These are phyloP conservation scores for Paulownia fortunei DNA, from an alignment of 257 asterid species.

Conservation along the genomic window DNA sequence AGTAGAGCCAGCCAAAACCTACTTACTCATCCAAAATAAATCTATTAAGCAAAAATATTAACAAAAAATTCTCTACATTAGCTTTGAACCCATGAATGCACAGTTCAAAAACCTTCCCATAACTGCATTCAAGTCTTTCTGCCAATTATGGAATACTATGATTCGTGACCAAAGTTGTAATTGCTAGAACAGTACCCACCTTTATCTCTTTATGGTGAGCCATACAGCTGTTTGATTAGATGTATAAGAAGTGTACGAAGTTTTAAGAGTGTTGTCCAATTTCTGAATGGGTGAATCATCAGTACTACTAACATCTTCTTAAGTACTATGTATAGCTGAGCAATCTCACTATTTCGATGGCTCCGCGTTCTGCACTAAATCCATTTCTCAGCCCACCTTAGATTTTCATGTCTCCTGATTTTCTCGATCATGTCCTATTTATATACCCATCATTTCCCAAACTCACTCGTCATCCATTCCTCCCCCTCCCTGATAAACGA, in stretches of 20 bases:
- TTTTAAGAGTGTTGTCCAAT: slow-evolving; percentile 26
- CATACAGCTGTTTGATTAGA: slow-evolving; percentile 63
- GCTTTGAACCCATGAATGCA: not conserved
- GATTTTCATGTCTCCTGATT: slow-evolving; percentile 53
- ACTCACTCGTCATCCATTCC: not conserved
- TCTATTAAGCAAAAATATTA: too few species aligned
- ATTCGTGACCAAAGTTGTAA: slow-evolving; percentile 2
- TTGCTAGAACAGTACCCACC: slow-evolving; percentile 31
- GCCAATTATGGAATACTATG: slow-evolving; percentile 39
- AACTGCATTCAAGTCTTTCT: not conserved
- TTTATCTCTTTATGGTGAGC: slow-evolving; percentile 26
- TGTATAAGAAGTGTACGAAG: slow-evolving; percentile 47
- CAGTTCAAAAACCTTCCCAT: not conserved
- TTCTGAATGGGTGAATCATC: slow-evolving; percentile 7
- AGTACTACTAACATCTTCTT: not conserved
- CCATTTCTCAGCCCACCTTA: slow-evolving; percentile 37
- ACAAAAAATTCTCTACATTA: too few species aligned
- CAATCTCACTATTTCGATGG: slow-evolving; percentile 17
- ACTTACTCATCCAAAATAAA: too few species aligned
- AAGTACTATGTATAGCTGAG: not conserved
- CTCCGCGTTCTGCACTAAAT: slow-evolving; percentile 38
- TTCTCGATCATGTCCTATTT: slow-evolving; percentile 17
- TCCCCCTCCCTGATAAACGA: not conserved
- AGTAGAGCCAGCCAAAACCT: too few species aligned
- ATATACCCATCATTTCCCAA: not conserved